Conservation (phyloP, 306 rosid genomes). For the Acacia confusa region DNA sequence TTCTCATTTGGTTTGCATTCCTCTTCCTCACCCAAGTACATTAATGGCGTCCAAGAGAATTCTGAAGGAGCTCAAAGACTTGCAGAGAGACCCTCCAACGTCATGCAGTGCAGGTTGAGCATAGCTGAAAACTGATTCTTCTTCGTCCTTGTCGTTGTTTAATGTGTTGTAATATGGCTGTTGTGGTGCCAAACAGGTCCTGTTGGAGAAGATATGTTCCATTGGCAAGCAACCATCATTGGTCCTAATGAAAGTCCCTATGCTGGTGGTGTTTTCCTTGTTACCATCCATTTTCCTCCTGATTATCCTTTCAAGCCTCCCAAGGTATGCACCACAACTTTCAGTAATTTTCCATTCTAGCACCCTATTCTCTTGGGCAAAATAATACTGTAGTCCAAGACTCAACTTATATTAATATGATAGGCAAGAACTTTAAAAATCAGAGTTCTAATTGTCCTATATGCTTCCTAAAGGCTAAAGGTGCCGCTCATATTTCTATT, state of each 20-base stretch:
- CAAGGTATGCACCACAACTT: constrained; percentile 52
- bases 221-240: constrained; percentile 96
- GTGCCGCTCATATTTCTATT: background rate
- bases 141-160: background rate
- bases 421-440: background rate
- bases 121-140: background rate
- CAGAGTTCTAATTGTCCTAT: background rate
- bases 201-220: constrained; percentile 87
- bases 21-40: background rate
- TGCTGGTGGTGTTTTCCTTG: constrained; percentile 92
- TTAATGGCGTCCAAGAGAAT: constrained; percentile 91
- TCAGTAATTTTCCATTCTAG: background rate
- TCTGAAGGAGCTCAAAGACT: constrained; percentile 86
- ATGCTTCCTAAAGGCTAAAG: background rate
- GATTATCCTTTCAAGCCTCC: constrained; percentile 99
- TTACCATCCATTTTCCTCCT: constrained; percentile 85
- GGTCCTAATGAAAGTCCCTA: constrained; percentile 98
- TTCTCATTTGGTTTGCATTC: constrained; percentile 20
- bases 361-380: background rate
- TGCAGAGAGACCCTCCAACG: constrained; percentile 96
- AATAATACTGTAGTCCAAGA: no score
- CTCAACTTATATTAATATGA: background rate
- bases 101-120: constrained; percentile 94
- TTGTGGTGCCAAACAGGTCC: constrained; percentile 61
- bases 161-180: constrained; percentile 13